phyloP scores from a whole-genome alignment of 257 asterid species.

The Eucommia ulmoides region DNA sequence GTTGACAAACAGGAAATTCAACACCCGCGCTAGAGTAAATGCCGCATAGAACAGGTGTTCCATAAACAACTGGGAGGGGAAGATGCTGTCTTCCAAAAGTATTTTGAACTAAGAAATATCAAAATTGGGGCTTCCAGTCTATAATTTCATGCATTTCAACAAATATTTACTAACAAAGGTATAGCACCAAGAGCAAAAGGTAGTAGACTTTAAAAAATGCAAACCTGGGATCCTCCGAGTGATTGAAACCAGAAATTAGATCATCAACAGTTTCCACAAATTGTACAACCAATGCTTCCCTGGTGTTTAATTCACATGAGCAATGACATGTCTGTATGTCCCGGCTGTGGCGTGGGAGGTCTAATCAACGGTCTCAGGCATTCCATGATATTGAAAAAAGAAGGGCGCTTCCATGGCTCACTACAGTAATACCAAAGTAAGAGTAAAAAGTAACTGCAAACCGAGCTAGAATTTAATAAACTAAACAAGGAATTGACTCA shows the following conservation, averaged over 20 bases:
- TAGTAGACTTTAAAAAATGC: background rate
- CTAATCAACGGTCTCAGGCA: conserved; percentile 53
- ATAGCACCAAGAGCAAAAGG: background rate
- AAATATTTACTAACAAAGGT: too few relatives aligned
- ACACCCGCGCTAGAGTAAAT: too few relatives aligned
- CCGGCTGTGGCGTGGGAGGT: conserved; percentile 24
- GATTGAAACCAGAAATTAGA: background rate
- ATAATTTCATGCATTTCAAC: too few relatives aligned
- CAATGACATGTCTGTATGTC: conserved; percentile 21
- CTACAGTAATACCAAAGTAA: conserved; percentile 24
- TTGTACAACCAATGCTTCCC: background rate
- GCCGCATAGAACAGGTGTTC: background rate
- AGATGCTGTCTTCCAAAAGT: background rate
- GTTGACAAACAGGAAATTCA: too few relatives aligned
- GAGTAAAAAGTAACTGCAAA: background rate
- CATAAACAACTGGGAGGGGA: background rate
- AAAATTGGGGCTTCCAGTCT: too few relatives aligned
- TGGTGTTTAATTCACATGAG: conserved; percentile 23
- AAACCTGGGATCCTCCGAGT: background rate
- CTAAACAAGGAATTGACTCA: conserved; percentile 20
- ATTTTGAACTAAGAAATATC: background rate
- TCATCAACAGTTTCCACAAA: background rate
- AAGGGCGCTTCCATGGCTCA: conserved; percentile 89
- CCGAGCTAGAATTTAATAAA: background rate
- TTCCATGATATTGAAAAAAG: conserved; percentile 78